Evolutionary conservation across 2,329 filamentous ascomycete species (phyloP).

Genomic region (Orbilia brochopaga): DNA sequence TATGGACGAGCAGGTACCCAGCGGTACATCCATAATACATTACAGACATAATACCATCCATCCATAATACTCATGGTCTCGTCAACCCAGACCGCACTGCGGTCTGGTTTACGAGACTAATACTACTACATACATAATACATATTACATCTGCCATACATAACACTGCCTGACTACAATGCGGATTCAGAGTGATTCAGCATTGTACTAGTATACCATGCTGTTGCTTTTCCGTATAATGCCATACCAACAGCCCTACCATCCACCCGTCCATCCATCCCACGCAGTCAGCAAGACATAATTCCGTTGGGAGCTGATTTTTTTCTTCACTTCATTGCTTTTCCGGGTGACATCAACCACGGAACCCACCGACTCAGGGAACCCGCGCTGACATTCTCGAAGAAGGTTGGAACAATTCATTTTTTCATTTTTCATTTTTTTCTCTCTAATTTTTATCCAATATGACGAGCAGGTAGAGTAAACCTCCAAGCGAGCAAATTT

Average conservation of each 20-base stretch:
- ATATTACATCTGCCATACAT: neutral
- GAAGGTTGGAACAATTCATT: neutral
- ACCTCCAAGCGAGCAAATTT: no score
- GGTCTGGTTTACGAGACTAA: no score
- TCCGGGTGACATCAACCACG: conserved; percentile 18
- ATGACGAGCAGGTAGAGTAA: neutral
- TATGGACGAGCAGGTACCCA: conserved; percentile 9
- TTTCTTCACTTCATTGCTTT: neutral
- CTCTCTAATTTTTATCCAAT: neutral
- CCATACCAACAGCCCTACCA: neutral
- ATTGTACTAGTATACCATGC: neutral
- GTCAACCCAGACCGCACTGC: no score
- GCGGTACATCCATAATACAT: neutral
- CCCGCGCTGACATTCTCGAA: no score
- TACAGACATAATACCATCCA: neutral
- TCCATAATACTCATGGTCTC: no score
- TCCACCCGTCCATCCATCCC: neutral
- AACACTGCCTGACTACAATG: neutral
- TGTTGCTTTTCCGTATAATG: neutral
- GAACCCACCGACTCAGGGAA: no score
- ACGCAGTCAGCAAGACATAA: no score
- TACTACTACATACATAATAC: neutral
- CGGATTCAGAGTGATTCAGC: no score
- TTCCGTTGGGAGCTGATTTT: conserved; percentile 7
- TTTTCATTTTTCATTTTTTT: conserved; percentile 4